Conservation (phyloP, 371 early-diverging fungal genomes). For the Quaeritorhiza haematococci region DNA sequence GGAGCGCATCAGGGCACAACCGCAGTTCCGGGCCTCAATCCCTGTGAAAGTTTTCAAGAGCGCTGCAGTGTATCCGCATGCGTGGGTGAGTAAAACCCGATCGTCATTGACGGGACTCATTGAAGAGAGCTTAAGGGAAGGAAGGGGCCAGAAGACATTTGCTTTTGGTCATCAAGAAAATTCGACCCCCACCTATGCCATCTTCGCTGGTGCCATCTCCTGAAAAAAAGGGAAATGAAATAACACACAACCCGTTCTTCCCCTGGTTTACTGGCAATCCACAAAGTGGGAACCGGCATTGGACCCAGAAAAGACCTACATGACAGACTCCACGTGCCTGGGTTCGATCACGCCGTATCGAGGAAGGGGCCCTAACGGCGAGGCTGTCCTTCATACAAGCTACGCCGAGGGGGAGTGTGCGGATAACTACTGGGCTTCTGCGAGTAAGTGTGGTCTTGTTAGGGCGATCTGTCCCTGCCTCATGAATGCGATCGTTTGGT, state of each 20-base stretch:
- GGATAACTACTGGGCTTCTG: not conserved
- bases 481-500: too few species aligned
- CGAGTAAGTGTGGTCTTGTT: too few species aligned
- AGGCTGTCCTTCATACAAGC: not conserved
- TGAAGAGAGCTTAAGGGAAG: not conserved
- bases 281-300: not conserved
- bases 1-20: not conserved
- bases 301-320: not conserved
- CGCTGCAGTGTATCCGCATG: not conserved
- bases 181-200: too few species aligned
- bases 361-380: conserved; percentile 1
- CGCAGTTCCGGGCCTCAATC: not conserved
- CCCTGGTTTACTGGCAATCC: too few species aligned
- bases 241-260: too few species aligned
- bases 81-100: not conserved
- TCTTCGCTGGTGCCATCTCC: too few species aligned
- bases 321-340: not conserved
- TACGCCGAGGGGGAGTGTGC: not conserved
- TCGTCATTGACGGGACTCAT: not conserved
- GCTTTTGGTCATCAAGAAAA: too few species aligned
- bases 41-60: not conserved
- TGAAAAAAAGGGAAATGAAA: too few species aligned
- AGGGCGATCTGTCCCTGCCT: too few species aligned
- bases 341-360: not conserved
- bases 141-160: not conserved